These are phyloP conservation scores for Fusarium sp. DNA, from an alignment of 2,329 filamentous ascomycete genomes.

Conservation along the genomic window DNA sequence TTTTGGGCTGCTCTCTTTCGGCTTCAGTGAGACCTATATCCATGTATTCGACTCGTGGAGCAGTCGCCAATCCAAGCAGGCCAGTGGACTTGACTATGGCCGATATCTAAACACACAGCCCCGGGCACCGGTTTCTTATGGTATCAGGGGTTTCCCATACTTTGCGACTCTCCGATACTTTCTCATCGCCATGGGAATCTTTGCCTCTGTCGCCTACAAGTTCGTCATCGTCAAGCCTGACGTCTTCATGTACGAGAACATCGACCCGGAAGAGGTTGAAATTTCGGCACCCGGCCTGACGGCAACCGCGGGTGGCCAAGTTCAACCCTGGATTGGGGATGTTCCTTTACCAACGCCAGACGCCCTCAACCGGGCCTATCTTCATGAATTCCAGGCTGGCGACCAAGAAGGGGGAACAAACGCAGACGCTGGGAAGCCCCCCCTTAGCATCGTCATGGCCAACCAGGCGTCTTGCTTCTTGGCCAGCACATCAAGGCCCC, in stretches of 20 bases:
- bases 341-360: not conserved
- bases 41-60: constrained; percentile 35
- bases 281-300: not conserved
- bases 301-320: not conserved
- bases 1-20: constrained; percentile 21
- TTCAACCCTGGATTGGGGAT: not conserved
- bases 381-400: not conserved
- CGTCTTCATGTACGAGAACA: constrained; percentile 7
- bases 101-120: constrained; percentile 21
- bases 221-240: constrained; percentile 8
- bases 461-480: not conserved
- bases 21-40: constrained; percentile 14
- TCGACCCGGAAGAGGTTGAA: not conserved
- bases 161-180: constrained; percentile 12
- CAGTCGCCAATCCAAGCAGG: constrained; percentile 1
- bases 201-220: constrained; percentile 19
- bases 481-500: not conserved
- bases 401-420: no score
- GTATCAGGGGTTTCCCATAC: constrained; percentile 5
- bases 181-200: not conserved
- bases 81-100: constrained; percentile 20
- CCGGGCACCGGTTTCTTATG: constrained; percentile 14
- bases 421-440: not conserved
- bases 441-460: not conserved
- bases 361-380: not conserved